Percentiles rank a stretch among this genome's conserved stretches.
Evolutionary conservation across 305 asterid genomes (phyloP).

Genomic region (Nicotiana rustica): DNA sequence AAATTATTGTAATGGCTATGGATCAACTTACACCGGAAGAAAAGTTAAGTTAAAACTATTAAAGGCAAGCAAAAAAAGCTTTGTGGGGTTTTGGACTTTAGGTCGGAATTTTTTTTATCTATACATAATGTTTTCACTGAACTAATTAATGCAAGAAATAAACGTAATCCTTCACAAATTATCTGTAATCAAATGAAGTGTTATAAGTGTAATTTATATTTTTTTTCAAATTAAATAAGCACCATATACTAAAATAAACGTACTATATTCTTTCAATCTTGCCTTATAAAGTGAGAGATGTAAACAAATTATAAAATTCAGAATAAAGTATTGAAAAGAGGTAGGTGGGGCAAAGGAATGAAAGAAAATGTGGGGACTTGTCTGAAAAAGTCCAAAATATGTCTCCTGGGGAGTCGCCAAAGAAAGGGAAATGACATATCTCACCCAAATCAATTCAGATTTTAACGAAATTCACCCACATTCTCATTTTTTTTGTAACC

Average conservation of each 20-base stretch:
- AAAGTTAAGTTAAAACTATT: neutral
- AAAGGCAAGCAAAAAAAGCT: neutral
- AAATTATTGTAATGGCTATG: conserved; percentile 10
- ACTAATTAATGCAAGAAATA: neutral
- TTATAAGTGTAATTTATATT: too few relatives aligned
- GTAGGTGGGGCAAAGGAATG: conserved; percentile 39
- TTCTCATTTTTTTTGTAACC: conserved; percentile 16
- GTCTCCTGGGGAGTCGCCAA: conserved; percentile 49
- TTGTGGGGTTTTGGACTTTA: neutral
- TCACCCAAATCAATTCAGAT: neutral
- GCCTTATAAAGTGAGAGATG: neutral
- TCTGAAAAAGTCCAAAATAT: conserved; percentile 48
- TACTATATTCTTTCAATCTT: conserved; percentile 1
- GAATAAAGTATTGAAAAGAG: conserved; percentile 4
- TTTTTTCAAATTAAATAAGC: too few relatives aligned
- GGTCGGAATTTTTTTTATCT: neutral
- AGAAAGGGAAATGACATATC: conserved; percentile 47
- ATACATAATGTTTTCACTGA: neutral
- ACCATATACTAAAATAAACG: too few relatives aligned
- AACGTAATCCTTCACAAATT: neutral
- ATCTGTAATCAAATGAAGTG: neutral
- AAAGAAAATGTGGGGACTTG: conserved; percentile 39
- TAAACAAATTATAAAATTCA: neutral
- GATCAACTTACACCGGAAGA: conserved; percentile 21
- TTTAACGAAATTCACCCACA: conserved; percentile 22